A percentile compares a stretch with the other conserved stretches of the same genome.
Evolutionary conservation across 2,329 filamentous ascomycete species (phyloP).

Genomic region (Aspergillus tamarii): DNA sequence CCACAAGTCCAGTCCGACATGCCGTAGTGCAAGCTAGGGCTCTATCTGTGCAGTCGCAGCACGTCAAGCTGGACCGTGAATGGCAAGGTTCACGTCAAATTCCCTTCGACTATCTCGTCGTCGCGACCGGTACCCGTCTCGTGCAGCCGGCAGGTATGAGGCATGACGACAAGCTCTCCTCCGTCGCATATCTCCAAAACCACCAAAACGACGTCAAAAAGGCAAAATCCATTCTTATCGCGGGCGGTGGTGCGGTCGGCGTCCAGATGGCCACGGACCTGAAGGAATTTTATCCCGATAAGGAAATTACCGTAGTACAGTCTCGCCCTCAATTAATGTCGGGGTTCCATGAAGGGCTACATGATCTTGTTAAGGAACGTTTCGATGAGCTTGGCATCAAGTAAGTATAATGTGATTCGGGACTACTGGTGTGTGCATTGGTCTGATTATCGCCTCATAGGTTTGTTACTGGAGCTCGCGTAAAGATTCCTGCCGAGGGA

Average conservation of each 20-base stretch:
- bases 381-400: conserved; percentile 38
- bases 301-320: conserved; percentile 52
- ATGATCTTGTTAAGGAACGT: conserved; percentile 34
- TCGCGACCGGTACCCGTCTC: conserved; percentile 40
- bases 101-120: conserved; percentile 37
- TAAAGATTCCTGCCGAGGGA: conserved; percentile 30
- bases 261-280: conserved; percentile 56
- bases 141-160: conserved; percentile 38
- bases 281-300: conserved; percentile 52
- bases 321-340: conserved; percentile 46
- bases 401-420: conserved; percentile 8
- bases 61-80: conserved; percentile 37
- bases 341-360: conserved; percentile 34
- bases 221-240: conserved; percentile 38
- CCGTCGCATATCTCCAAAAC: conserved; percentile 35
- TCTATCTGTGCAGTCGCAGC: conserved; percentile 30
- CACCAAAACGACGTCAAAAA: conserved; percentile 36
- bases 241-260: conserved; percentile 55
- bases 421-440: background rate
- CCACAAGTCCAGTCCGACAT: conserved; percentile 28
- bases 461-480: conserved; percentile 35
- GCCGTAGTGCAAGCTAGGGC: conserved; percentile 37
- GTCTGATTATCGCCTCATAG: conserved; percentile 8
- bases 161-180: conserved; percentile 37
- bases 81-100: conserved; percentile 37